Conservation (phyloP, 2,329 filamentous ascomycete species). For the Aspergillus phoenicis region DNA sequence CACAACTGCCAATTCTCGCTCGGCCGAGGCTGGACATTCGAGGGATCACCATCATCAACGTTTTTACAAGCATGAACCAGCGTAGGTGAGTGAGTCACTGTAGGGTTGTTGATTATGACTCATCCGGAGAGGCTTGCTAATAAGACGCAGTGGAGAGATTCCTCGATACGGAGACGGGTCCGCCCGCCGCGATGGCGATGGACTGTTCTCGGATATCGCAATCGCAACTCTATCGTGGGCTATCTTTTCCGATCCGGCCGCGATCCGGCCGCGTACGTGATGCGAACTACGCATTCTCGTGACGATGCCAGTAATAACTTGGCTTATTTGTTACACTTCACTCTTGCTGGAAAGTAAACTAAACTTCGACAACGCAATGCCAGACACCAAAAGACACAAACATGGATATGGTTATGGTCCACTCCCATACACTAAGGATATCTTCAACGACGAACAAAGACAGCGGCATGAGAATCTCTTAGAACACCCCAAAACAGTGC, state of each 20-base stretch:
- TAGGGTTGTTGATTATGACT: neutral
- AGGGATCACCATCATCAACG: too few relatives aligned
- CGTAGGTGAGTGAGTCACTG: too few relatives aligned
- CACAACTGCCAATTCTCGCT: too few relatives aligned
- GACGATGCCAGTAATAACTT: neutral
- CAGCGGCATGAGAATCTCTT: constrained; percentile 1
- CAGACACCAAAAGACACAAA: neutral
- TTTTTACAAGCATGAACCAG: too few relatives aligned
- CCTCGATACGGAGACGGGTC: neutral
- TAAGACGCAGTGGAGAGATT: neutral
- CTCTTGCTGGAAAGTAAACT: neutral
- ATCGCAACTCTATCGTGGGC: neutral
- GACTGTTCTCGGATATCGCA: neutral
- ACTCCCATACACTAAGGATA: constrained; percentile 10
- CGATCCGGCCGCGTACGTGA: neutral
- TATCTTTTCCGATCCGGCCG: neutral
- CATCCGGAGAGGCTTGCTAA: neutral
- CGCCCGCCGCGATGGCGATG: neutral
- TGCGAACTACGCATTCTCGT: constrained; percentile 1
- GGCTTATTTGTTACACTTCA: neutral
- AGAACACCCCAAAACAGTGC: neutral
- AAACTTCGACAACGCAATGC: too few relatives aligned
- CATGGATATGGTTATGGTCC: neutral
- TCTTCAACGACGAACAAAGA: neutral
- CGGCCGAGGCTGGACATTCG: too few relatives aligned